Percentiles rank a stretch among this genome's conserved stretches.
Conservation (phyloP, 1,284 basidiomycete species). For the Ganoderma lucidum region DNA sequence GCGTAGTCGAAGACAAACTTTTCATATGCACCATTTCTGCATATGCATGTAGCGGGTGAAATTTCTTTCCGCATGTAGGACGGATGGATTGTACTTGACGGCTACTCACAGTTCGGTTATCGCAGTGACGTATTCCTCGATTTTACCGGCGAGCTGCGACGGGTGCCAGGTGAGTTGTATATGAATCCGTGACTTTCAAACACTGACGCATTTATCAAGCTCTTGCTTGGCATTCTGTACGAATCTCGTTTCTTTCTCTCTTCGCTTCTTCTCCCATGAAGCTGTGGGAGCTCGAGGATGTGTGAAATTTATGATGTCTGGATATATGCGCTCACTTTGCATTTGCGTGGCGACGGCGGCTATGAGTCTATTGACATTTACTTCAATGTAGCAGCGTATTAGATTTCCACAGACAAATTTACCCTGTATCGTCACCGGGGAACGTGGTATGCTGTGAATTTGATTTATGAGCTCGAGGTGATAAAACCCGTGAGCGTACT, state of each 20-base stretch:
- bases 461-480: not conserved
- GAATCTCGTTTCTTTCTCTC: slow-evolving; percentile 44
- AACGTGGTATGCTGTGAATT: not conserved
- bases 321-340: slow-evolving; percentile 36
- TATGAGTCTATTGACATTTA: slow-evolving; percentile 32
- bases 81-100: no score
- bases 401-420: not conserved
- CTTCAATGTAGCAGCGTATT: not conserved
- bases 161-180: not conserved
- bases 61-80: no score
- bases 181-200: not conserved
- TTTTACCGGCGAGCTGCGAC: slow-evolving; percentile 26
- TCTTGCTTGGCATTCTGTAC: slow-evolving; percentile 40
- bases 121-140: slow-evolving; percentile 31
- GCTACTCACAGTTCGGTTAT: slow-evolving; percentile 33
- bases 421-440: slow-evolving; percentile 34
- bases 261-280: slow-evolving; percentile 50
- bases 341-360: slow-evolving; percentile 39
- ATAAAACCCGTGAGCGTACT: not conserved
- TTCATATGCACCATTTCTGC: slow-evolving; percentile 36
- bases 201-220: slow-evolving; percentile 41
- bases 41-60: slow-evolving; percentile 10
- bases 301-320: not conserved
- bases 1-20: slow-evolving; percentile 41
- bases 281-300: slow-evolving; percentile 32